Percentiles rank a stretch among this genome's conserved stretches.
phyloP scores from a whole-genome alignment of 169 alveolate genomes.

The Eimeria necatrix region DNA sequence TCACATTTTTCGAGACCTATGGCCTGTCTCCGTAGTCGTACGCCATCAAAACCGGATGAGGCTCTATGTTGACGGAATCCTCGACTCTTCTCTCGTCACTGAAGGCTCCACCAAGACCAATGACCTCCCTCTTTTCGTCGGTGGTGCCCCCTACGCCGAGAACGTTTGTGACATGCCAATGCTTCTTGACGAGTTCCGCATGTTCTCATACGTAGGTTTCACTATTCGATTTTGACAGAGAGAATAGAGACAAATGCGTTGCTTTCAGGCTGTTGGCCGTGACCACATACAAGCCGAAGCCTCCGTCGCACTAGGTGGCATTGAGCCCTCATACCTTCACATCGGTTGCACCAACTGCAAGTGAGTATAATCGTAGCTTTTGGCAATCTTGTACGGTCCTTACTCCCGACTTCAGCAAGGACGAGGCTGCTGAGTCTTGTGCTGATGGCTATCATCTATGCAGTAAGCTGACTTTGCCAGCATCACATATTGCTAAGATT shows the following conservation, averaged over 20 bases:
- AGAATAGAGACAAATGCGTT: constrained; percentile 46
- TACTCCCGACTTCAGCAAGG: constrained; percentile 82
- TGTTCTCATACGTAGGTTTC: constrained; percentile 81
- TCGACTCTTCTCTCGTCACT: constrained; percentile 71
- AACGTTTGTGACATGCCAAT: constrained; percentile 91
- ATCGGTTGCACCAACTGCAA: constrained; percentile 93
- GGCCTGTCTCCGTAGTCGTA: neutral
- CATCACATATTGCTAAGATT: neutral
- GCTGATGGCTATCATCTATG: constrained; percentile 93
- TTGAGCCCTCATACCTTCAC: constrained; percentile 91
- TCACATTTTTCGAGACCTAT: neutral
- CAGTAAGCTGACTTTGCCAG: constrained; percentile 82
- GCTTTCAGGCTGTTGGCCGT: constrained; percentile 84
- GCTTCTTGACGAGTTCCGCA: constrained; percentile 90
- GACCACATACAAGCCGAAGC: constrained; percentile 90
- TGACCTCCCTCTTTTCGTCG: constrained; percentile 91
- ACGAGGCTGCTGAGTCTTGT: constrained; percentile 89
- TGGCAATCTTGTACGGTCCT: neutral
- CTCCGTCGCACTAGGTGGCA: constrained; percentile 88
- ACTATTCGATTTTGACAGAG: neutral
- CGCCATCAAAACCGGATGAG: constrained; percentile 78
- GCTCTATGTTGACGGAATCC: constrained; percentile 77
- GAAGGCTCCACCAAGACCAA: constrained; percentile 86
- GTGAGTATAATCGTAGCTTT: constrained; percentile 76
- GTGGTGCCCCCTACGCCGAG: constrained; percentile 90